A percentile compares a stretch with the other conserved stretches of the same genome.
Evolutionary conservation across 176 grass and related monocot species (phyloP).

Genomic region (Aegilops umbellulata): DNA sequence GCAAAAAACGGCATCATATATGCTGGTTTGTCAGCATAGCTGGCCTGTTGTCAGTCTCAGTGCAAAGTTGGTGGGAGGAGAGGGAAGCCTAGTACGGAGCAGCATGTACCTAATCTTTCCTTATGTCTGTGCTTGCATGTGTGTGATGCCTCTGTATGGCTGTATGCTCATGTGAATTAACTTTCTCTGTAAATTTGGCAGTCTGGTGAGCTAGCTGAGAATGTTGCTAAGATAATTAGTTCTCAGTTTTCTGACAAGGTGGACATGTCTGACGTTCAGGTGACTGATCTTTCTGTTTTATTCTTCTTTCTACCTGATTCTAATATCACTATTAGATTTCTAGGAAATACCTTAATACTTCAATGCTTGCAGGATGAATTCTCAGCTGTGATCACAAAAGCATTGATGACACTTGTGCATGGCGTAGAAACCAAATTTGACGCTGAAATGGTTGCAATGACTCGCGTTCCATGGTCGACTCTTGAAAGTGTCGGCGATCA

Average conservation of each 20-base stretch:
- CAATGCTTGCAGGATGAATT: constrained; percentile 83
- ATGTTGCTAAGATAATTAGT: constrained; percentile 94
- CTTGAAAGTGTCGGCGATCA: constrained; percentile 98
- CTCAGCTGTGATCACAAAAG: constrained; percentile 90
- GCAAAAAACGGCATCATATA: not conserved
- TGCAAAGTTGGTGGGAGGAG: not conserved
- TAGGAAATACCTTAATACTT: constrained; percentile 14
- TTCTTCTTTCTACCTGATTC: constrained; percentile 6
- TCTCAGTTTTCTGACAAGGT: constrained; percentile 87
- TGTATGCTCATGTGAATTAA: constrained; percentile 19
- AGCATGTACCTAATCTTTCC: not conserved
- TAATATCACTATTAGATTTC: constrained; percentile 5
- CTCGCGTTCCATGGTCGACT: constrained; percentile 90
- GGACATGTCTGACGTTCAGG: constrained; percentile 98
- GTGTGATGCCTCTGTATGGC: not conserved
- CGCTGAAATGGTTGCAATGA: constrained; percentile 95
- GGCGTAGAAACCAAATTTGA: constrained; percentile 99
- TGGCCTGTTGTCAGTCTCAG: not conserved
- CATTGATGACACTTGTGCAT: constrained; percentile 93
- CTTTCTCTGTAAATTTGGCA: constrained; percentile 35
- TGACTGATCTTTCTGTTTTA: constrained; percentile 34
- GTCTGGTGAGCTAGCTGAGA: constrained; percentile 96
- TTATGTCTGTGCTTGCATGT: constrained; percentile 4
- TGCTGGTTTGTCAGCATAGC: not conserved
- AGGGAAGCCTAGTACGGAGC: not conserved